Base-by-base conservation (phyloP, 805 yeast genomes). In the Vanderwaltozyma yarrowii region DNA sequence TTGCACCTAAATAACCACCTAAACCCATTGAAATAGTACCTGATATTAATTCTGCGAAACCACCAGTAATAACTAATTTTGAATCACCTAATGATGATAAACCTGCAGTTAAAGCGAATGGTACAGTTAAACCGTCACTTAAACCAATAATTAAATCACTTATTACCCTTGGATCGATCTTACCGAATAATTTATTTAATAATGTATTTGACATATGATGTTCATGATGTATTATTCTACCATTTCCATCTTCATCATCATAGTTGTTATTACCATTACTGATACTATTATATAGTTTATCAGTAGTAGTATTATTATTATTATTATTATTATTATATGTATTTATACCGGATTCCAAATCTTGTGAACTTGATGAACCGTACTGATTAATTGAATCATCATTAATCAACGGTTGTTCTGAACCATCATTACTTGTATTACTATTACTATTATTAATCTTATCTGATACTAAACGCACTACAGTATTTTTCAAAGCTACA, bases 21-120 rank as follows among this genome's bases (percentile, higher is more conserved):
- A 88, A 74, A 10, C 97, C 96, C 97, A 88, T 88, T 26, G 94
- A 82, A 39, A 88, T 87, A 33, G 96, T 94, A 36, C 97, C 96
- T 6, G 95, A 83, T 5, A 88, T 94, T 49, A 88, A 74, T 66
- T 88, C 97, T 10, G 96, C 96, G 72, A 88, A 74, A 16, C 96
- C 97, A 69, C 96, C 96, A 18, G 96, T 86, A 44, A 88, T 86
- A 36, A 88, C 97, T 46, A 88, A 72, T 58, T 75, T 81, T 15
- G 95, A 67, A 58, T 84, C 82, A 35, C 96, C 97, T 39, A 88
- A 71, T 1, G 92, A 79, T 1, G 94, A 80, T 41, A 88, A 70
- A 35, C 96, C 97, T 0, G 97, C 96, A 2, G 96, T 89, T 49
- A 89, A 71, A 2, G 97, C 97, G 69, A 88, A 88, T 14, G 97